Conservation (phyloP, 768 basidiomycete genomes). For the Termitomyces sp. region DNA sequence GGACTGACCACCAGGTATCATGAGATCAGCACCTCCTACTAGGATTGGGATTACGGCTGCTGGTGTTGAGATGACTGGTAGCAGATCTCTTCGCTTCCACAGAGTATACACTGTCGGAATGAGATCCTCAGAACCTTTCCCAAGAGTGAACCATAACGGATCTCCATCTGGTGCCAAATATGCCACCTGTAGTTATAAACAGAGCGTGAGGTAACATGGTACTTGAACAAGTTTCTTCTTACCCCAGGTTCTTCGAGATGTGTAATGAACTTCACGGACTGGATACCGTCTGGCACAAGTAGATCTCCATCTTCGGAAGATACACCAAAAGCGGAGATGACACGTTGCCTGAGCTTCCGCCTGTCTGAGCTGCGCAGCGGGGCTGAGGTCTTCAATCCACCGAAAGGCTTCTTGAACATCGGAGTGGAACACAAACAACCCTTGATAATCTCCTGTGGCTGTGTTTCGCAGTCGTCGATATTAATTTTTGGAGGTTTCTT, state of each 20-base stretch:
- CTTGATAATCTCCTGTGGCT: constrained; percentile 10
- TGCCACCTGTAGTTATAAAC: constrained; percentile 37
- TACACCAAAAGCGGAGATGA: constrained; percentile 40
- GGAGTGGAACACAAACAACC: constrained; percentile 1
- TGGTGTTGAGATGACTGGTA: constrained; percentile 71
- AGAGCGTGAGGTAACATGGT: neutral
- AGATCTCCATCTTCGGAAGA: constrained; percentile 56
- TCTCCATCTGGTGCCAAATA: constrained; percentile 63
- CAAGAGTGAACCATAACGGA: constrained; percentile 75
- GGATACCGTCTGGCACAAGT: constrained; percentile 70
- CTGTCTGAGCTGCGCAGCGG: constrained; percentile 71
- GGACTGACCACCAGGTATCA: constrained; percentile 77
- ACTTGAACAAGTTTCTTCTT: neutral
- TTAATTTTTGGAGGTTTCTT: too few species aligned
- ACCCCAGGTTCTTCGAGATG: constrained; percentile 65
- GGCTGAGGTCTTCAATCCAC: constrained; percentile 67
- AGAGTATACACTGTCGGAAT: constrained; percentile 81
- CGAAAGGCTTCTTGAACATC: constrained; percentile 80
- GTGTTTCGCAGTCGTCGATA: too few species aligned
- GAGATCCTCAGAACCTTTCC: constrained; percentile 60
- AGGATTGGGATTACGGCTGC: constrained; percentile 65
- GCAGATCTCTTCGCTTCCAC: constrained; percentile 65
- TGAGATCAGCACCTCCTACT: constrained; percentile 77
- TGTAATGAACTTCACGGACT: constrained; percentile 61
- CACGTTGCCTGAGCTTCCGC: constrained; percentile 61